These are phyloP conservation scores for Raddia guianensis DNA, from an alignment of 176 grass and related monocot species.

Conservation along the genomic window DNA sequence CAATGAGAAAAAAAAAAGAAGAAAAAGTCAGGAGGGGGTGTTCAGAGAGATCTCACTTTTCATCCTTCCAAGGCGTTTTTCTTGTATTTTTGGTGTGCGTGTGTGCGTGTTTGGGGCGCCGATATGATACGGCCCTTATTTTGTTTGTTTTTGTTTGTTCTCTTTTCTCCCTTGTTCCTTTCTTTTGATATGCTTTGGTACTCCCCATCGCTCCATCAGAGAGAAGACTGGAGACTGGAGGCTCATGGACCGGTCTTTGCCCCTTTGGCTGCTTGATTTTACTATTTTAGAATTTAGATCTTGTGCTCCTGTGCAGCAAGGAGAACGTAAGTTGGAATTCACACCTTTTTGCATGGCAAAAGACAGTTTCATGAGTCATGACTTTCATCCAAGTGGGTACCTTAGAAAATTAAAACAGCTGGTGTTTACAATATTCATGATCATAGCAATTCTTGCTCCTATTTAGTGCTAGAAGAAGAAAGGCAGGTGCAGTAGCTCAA, in stretches of 20 bases:
- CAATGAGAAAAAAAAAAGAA: conserved; percentile 9
- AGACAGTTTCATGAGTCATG: neutral
- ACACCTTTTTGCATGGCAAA: conserved; percentile 11
- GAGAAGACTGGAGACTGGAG: conserved; percentile 22
- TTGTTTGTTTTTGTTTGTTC: conserved; percentile 52
- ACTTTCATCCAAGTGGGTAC: neutral
- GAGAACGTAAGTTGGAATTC: conserved; percentile 32
- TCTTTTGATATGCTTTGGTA: conserved; percentile 55
- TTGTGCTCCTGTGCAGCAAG: conserved; percentile 40
- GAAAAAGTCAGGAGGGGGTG: conserved; percentile 38
- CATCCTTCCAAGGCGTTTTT: conserved; percentile 40
- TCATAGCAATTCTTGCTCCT: neutral
- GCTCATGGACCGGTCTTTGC: conserved; percentile 35
- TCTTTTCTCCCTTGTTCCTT: conserved; percentile 30
- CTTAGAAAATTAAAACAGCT: neutral
- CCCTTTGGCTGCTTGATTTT: conserved; percentile 42
- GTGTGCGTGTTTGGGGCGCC: neutral
- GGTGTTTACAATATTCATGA: neutral
- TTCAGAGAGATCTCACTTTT: conserved; percentile 42
- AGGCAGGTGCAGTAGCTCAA: neutral
- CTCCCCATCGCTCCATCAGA: neutral
- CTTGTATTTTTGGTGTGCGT: conserved; percentile 37
- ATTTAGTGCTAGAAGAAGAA: neutral
- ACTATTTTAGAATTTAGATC: conserved; percentile 11
- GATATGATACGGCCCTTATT: conserved; percentile 30